Conservation (phyloP, 2,329 filamentous ascomycete species). For the Penicillium janthinellum region DNA sequence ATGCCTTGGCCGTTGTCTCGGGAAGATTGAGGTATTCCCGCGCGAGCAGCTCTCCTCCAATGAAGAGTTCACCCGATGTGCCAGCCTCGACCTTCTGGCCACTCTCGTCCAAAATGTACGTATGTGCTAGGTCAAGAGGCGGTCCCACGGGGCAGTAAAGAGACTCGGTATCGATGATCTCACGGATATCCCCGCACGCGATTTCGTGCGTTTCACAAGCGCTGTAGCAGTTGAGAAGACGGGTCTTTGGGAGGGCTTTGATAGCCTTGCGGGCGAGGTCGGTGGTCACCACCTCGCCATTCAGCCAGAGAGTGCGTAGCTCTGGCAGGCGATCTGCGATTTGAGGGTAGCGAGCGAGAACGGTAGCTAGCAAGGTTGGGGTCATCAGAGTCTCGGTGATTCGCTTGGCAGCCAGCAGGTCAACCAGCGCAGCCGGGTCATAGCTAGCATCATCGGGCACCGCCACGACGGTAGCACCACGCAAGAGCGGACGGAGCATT, state of each 20-base stretch:
- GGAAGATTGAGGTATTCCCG: slow-evolving; percentile 78
- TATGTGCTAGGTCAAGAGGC: slow-evolving; percentile 66
- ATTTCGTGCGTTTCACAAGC: slow-evolving; percentile 82
- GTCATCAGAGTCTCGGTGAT: slow-evolving; percentile 85
- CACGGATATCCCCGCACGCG: slow-evolving; percentile 72
- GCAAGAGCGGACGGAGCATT: slow-evolving; percentile 73
- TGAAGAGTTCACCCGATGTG: slow-evolving; percentile 70
- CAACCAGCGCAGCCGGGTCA: slow-evolving; percentile 72
- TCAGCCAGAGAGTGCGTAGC: slow-evolving; percentile 73
- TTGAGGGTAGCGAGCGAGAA: slow-evolving; percentile 69
- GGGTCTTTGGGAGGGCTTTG: slow-evolving; percentile 67
- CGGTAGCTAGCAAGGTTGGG: slow-evolving; percentile 73
- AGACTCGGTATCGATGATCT: slow-evolving; percentile 65
- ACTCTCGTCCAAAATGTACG: slow-evolving; percentile 72
- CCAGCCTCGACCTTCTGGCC: slow-evolving; percentile 66
- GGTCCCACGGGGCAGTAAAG: slow-evolving; percentile 74
- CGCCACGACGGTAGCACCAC: slow-evolving; percentile 74
- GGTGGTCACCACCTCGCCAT: slow-evolving; percentile 79
- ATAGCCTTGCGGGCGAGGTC: slow-evolving; percentile 71
- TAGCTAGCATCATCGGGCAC: slow-evolving; percentile 77
- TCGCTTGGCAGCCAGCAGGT: slow-evolving; percentile 64
- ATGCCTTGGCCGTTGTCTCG: slow-evolving; percentile 73
- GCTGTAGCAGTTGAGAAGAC: slow-evolving; percentile 78
- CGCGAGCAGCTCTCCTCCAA: slow-evolving; percentile 73
- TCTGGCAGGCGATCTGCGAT: slow-evolving; percentile 65